Base-by-base conservation (phyloP, 1,284 basidiomycete genomes). In the Cystobasidium slooffiae region DNA sequence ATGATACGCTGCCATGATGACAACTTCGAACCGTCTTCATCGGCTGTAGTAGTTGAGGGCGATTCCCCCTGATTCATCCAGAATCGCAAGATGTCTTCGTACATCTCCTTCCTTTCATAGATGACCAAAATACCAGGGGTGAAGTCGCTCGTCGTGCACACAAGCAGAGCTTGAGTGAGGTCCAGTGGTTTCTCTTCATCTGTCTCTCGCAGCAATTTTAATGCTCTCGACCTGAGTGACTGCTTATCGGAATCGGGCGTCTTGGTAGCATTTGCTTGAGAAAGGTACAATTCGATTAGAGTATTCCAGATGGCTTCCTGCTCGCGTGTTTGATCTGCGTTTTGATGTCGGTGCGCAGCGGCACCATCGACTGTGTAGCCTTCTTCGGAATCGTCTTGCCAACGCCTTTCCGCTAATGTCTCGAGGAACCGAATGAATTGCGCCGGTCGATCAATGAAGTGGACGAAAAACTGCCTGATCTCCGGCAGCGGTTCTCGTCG, bases 251-350 rank as follows among this genome's bases (percentile, higher is more conserved):
- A 75, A 56, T 72, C 62, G 51, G 52, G 20, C 2, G 44, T 41
- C 5, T 46, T 31, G 0, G 59, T 44, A 0, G 69, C 24, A 62
- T 56, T 65, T 7, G 72, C 72, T 24, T 74, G 39, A 24, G 56
- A 41, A 37, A 99, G 87, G 81, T 98, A 98, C 18, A 99, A 87
- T 83, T 99, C 96, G 67, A 99, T 85, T 1, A 99, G 84, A 0
- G 96, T 97, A 82, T 97, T 97, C 95, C 96, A 98, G 14, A 97
- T 90, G 0, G 93, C 90, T 12, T 87, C 86, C 81, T 96, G 93
- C 80, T 97, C 93, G 16, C 82, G 82, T 0, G 83, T 82, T 43
- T 86, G 86, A 37, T 87, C 87, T 63, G 88, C 79, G 6, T 79
- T n/a, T 62, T 58, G 9, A 67, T 68, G 43, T 22, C 20, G 20